Percentiles rank a stretch among this genome's conserved stretches.
These are phyloP conservation scores for Neolentinus lepideus DNA, from an alignment of 1,284 basidiomycete genomes.

Conservation along the genomic window DNA sequence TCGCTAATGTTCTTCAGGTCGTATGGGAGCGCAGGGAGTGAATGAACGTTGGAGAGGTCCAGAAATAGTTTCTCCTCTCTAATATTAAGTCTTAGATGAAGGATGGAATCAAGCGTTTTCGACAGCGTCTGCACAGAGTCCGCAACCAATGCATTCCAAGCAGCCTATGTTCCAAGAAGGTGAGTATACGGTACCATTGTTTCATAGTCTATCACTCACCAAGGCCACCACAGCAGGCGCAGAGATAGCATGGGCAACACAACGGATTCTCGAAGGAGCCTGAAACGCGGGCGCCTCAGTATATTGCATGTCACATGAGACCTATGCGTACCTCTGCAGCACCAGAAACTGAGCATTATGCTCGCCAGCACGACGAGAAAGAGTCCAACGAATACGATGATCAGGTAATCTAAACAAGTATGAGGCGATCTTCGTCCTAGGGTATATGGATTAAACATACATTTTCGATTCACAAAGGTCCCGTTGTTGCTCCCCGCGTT, in stretches of 20 bases:
- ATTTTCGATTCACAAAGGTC: conserved; percentile 30
- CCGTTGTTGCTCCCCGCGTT: conserved; percentile 14
- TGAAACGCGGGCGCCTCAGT: conserved; percentile 11
- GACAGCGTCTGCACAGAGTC: conserved; percentile 42
- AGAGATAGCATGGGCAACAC: conserved; percentile 59
- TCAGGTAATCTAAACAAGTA: conserved; percentile 36
- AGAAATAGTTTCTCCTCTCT: too few species aligned
- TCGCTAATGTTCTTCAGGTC: too few species aligned
- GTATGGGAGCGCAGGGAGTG: too few species aligned
- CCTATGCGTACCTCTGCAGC: conserved; percentile 37
- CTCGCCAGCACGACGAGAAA: conserved; percentile 40
- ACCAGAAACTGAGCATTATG: conserved; percentile 49
- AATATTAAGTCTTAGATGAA: too few species aligned
- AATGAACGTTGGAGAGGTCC: too few species aligned
- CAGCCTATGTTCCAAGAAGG: conserved; percentile 28
- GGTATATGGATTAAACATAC: conserved; percentile 21
- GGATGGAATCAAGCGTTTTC: conserved; percentile 21
- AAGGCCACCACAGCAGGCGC: conserved; percentile 58
- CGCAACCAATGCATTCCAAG: conserved; percentile 48
- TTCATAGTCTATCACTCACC: conserved; percentile 28
- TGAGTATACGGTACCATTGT: background rate
- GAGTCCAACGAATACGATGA: conserved; percentile 50
- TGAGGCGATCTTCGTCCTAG: too few species aligned
- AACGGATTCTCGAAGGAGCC: conserved; percentile 51
- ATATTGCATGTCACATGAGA: background rate